Evolutionary conservation across 192 early-diverging fungal genomes (phyloP).

Genomic region (Linnemannia zychae): DNA sequence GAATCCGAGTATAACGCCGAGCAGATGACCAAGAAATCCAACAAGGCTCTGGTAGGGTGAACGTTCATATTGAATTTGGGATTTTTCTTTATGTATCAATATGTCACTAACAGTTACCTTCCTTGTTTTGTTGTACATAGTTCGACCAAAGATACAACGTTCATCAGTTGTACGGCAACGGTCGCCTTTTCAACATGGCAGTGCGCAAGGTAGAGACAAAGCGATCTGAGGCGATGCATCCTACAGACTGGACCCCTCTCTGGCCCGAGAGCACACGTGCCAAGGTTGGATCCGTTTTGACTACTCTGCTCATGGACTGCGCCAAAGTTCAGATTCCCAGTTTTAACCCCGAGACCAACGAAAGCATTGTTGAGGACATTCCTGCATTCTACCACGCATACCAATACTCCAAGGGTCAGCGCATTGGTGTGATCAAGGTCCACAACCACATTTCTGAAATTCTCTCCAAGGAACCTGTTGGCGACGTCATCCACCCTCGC

Average conservation of each 20-base stretch:
- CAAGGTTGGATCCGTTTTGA: constrained; percentile 70
- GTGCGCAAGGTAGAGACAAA: constrained; percentile 78
- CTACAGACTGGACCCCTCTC: constrained; percentile 72
- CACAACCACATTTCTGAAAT: constrained; percentile 78
- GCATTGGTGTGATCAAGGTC: constrained; percentile 80
- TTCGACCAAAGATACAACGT: constrained; percentile 60
- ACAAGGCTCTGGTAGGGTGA: constrained; percentile 66
- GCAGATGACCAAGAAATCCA: constrained; percentile 78
- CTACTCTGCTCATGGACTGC: constrained; percentile 74
- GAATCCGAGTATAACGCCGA: constrained; percentile 88
- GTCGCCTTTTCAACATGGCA: constrained; percentile 85
- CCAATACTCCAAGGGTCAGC: constrained; percentile 70
- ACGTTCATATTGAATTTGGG: not conserved
- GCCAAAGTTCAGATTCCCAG: constrained; percentile 76
- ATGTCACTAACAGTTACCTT: not conserved
- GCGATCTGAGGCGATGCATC: constrained; percentile 63
- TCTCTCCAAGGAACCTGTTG: constrained; percentile 70
- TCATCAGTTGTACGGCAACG: constrained; percentile 80
- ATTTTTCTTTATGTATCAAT: not conserved
- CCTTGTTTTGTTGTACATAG: constrained; percentile 9
- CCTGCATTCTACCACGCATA: constrained; percentile 87
- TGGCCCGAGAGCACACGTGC: constrained; percentile 75
- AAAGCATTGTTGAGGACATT: constrained; percentile 70
- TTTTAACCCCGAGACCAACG: constrained; percentile 68
- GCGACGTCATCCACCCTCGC: constrained; percentile 75